Base-by-base conservation (phyloP, 2,329 filamentous ascomycete species). In the Beauveria bassiana region DNA sequence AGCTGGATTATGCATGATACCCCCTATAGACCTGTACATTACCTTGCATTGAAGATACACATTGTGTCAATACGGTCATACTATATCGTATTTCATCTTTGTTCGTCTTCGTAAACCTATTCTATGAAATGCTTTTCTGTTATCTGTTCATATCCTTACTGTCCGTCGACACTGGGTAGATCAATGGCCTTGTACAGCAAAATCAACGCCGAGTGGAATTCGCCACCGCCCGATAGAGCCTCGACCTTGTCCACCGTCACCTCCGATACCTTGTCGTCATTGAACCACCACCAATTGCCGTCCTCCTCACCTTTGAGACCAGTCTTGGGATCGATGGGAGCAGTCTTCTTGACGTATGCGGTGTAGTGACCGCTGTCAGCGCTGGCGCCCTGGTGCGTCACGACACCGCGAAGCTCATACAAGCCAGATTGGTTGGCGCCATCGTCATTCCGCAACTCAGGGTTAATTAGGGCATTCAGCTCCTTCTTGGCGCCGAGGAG, bases 241-340 rank as follows among this genome's bases (percentile, higher is more conserved):
- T 93, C 90, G 66, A 99, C 96, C 79, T 96, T 95, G 69, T 98
- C 93, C 28, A 85, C 80, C 18, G 91, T 86, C 31, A 99, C 95
- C 78, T 99, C 95, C 16, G 89, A 86, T 40, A 99, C 95, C 78
- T 92, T 96, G 72, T 99, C 93, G 70, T 99, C 95, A 74, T 99
- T 98, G 82, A 99, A 99, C 93, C 95, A 99, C 93, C 95, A 99
- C 95, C 95, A 99, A 70, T 92, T 96, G 67, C 90, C 92, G 71
- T 96, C 91, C 71, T 96, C 91, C 70, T 89, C 86, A 59, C 84
- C 86, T 69, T 85, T 80, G 78, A 91, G 90, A 66, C 90, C 91
- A 22, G 88, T 90, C 70, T 86, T 85, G 18, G 87, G 81, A 68
- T 96, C 89, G 62, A 91, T 77, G 10, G 80, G 77, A 0, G 84